Percentiles rank a stretch among this genome's conserved stretches.
phyloP scores from a whole-genome alignment of 2,329 filamentous ascomycete species.

The Proliferodiscus dingleyae region DNA sequence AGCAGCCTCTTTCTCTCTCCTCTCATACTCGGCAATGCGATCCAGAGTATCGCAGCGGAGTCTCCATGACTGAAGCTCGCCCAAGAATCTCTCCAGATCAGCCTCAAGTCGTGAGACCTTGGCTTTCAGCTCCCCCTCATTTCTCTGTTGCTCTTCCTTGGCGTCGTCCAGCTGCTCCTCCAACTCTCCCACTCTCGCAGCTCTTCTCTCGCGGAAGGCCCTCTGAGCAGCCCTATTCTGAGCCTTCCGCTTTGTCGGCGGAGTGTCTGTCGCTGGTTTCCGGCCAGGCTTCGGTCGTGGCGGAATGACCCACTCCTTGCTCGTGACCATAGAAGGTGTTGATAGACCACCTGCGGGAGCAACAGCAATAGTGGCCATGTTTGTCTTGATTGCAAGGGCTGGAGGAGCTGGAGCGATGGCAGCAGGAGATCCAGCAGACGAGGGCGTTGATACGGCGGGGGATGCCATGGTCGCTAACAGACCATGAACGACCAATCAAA shows the following conservation, averaged over 20 bases:
- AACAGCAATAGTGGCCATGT: constrained; percentile 21
- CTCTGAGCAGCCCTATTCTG: constrained; percentile 92
- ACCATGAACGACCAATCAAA: neutral
- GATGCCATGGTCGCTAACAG: constrained; percentile 32
- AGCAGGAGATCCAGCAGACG: constrained; percentile 35
- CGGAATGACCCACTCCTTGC: constrained; percentile 81
- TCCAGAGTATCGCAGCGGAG: constrained; percentile 31
- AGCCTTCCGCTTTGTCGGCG: constrained; percentile 86
- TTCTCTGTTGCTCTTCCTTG: constrained; percentile 51
- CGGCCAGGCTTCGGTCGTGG: constrained; percentile 84
- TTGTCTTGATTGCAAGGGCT: constrained; percentile 33
- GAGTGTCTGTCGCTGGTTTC: constrained; percentile 90
- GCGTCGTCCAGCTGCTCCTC: constrained; percentile 62
- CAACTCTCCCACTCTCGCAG: constrained; percentile 74
- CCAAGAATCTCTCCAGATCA: constrained; percentile 59
- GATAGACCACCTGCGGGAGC: constrained; percentile 31
- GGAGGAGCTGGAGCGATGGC: constrained; percentile 29
- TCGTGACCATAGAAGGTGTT: constrained; percentile 56
- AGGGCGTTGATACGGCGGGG: constrained; percentile 35
- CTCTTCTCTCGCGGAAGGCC: constrained; percentile 82
- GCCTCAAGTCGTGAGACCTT: constrained; percentile 55
- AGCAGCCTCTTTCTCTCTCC: constrained; percentile 39
- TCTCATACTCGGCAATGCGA: constrained; percentile 31
- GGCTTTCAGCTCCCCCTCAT: constrained; percentile 50
- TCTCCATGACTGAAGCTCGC: constrained; percentile 32